Evolutionary conservation across 768 basidiomycete genomes (phyloP).

Genomic region (Gautieria morchelliformis): DNA sequence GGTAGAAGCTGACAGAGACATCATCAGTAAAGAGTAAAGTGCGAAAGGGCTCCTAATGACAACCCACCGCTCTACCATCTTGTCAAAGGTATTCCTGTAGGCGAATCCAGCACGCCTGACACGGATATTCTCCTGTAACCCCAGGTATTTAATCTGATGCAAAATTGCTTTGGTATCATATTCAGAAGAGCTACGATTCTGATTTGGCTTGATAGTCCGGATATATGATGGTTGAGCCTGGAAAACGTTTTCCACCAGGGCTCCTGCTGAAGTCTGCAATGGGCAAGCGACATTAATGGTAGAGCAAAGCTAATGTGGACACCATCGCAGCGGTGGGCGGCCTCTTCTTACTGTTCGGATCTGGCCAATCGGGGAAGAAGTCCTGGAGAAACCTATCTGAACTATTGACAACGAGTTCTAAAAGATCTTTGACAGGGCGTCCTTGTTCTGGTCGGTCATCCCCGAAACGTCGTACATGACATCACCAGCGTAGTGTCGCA

Average conservation of each 20-base stretch:
- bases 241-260: slow-evolving; percentile 96
- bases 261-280: slow-evolving; percentile 76
- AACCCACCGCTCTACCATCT: slow-evolving; percentile 81
- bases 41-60: neutral
- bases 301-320: neutral
- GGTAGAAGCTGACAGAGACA: slow-evolving; percentile 53
- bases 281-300: neutral
- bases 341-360: slow-evolving; percentile 94
- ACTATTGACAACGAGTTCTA: slow-evolving; percentile 79
- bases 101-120: slow-evolving; percentile 97
- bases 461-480: slow-evolving; percentile 96
- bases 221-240: slow-evolving; percentile 96
- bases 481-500: slow-evolving; percentile 96
- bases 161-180: slow-evolving; percentile 92
- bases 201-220: slow-evolving; percentile 98
- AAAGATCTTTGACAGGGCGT: slow-evolving; percentile 84
- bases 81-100: slow-evolving; percentile 96
- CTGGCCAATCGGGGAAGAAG: slow-evolving; percentile 89
- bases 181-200: slow-evolving; percentile 86
- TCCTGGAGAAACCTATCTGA: slow-evolving; percentile 78
- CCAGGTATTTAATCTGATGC: slow-evolving; percentile 99
- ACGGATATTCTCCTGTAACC: slow-evolving; percentile 95
- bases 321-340: slow-evolving; percentile 72
- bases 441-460: slow-evolving; percentile 99
- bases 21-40: neutral